Base-by-base conservation (phyloP, 108 stramenopile species). In the Nitzschia sp. region DNA sequence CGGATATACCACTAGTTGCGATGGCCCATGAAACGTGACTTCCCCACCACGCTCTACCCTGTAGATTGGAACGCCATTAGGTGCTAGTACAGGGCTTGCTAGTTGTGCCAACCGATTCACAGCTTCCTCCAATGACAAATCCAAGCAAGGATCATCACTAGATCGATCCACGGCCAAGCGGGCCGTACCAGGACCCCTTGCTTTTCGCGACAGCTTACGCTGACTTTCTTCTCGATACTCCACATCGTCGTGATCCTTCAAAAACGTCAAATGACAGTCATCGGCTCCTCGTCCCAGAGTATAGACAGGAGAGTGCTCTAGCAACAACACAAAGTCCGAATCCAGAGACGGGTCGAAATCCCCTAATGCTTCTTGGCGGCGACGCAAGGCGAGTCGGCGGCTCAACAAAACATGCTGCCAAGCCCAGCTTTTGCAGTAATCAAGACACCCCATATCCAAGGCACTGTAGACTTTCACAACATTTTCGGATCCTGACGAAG, bases 21-120 rank as follows among this genome's bases (percentile, higher is more conserved):
- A 94, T 3, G 98, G 99, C 4, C 99, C 99, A 80, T 99, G 99
- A 62, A 78, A 99, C 15, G 99, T 99, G 28, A 98, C 97, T 76
- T 99, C 97, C 5, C 99, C 99, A 1, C 99, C 99, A 2, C 99
- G 90, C 60, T 98, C 97, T 17, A 95, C 87, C 47, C 96, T 78
- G 64, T 91, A 89, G 17, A 96, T 79, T 23, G 90, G 92, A 9
- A 85, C 81, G 13, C 78, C 81, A 68, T 92, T 90, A 3, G 92
- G 90, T 17, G 92, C 82, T 26, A 81, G 23, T 3, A 93, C 88
- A 31, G 90, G 87, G n/a, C 71, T 54, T 2, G 81, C 78, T 31
- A 57, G 38, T 6, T 63, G 48, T 0, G 77, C 64, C 56, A 74
- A 56, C 25, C 66, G n/a, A 25, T 70, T 47, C 2, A 73, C 27